Conservation (phyloP, 2,329 filamentous ascomycete species). For the Beauveria pseudobassiana region DNA sequence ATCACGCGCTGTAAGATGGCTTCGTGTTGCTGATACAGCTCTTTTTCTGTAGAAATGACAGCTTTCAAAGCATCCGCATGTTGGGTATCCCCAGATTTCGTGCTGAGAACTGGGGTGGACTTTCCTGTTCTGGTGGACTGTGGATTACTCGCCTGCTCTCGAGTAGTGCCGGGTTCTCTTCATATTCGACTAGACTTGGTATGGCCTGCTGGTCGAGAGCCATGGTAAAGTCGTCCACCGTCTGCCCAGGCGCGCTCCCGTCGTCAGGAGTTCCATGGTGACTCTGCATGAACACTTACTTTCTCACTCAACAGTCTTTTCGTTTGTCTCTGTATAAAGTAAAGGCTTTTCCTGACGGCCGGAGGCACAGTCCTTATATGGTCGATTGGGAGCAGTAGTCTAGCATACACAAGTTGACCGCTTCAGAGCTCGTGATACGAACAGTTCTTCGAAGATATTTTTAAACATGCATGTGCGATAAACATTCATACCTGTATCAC, state of each 20-base stretch:
- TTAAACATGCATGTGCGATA: background rate
- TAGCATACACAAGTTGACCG: background rate
- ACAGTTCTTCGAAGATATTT: background rate
- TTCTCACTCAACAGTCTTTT: no score
- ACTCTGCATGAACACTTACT: background rate
- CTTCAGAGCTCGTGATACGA: background rate
- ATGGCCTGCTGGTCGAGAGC: background rate
- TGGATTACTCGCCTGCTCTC: background rate
- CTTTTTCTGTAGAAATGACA: background rate
- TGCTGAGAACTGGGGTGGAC: background rate
- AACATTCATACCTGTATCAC: background rate
- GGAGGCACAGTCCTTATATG: background rate
- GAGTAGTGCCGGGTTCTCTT: background rate
- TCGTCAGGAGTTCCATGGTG: background rate
- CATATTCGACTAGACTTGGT: background rate
- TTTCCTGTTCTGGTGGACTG: background rate
- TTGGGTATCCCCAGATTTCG: background rate
- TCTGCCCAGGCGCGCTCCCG: background rate
- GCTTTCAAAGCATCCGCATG: background rate
- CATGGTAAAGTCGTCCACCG: background rate
- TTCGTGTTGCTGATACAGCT: background rate
- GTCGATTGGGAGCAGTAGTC: background rate
- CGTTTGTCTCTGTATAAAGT: no score
- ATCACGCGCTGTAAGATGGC: background rate
- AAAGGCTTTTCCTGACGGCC: no score